Conservation (phyloP, 768 basidiomycete genomes). For the Suillus subalutaceus region DNA sequence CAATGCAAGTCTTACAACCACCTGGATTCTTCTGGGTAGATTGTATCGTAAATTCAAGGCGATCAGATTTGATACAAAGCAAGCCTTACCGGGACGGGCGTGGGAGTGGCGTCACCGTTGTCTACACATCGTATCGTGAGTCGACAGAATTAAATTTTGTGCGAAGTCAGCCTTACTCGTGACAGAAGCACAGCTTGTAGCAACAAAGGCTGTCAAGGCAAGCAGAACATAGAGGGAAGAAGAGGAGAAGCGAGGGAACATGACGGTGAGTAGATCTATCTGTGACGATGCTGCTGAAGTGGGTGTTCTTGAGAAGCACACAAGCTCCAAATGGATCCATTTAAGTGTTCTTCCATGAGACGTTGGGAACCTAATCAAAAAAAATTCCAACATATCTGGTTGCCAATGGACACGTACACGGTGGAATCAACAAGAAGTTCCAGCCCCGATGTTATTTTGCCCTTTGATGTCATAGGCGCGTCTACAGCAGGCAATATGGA, state of each 20-base stretch:
- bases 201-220: neutral
- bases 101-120: no score
- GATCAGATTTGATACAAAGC: no score
- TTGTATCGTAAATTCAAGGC: no score
- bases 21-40: no score
- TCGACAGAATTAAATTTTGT: neutral
- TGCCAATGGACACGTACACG: neutral
- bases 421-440: neutral
- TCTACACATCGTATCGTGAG: neutral
- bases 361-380: neutral
- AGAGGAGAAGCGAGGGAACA: slow-evolving; percentile 9
- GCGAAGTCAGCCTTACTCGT: neutral
- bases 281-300: neutral
- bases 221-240: slow-evolving; percentile 5
- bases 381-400: neutral
- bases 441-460: neutral
- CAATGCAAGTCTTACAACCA: neutral
- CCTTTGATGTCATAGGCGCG: neutral
- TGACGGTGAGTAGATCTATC: neutral
- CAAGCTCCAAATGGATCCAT: neutral
- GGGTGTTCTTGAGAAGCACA: neutral
- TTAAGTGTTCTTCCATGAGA: neutral
- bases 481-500: neutral
- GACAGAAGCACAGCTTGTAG: neutral
- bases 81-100: neutral